Base-by-base conservation (phyloP, 2,329 filamentous ascomycete genomes). In the Dothideomycetes sp. region DNA sequence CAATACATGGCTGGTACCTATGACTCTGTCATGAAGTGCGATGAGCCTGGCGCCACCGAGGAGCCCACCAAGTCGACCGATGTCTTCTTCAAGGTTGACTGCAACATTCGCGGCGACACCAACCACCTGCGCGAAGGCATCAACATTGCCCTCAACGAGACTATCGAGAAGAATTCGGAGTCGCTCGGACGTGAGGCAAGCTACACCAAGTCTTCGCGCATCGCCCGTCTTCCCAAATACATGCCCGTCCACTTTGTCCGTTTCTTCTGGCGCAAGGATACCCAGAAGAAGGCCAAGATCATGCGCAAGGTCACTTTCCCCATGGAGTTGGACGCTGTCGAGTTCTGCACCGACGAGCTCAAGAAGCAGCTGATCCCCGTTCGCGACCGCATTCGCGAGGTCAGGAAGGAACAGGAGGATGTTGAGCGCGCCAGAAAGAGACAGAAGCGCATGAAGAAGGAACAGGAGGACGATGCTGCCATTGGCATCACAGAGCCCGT, bases 251-350 rank as follows among this genome's bases (percentile, higher is more conserved):
- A 98, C 63, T 94, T 98, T 60, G 84, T 98, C 43, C 85, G 91
- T 49, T 98, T 98, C 68, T 95, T 89, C 69, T 98, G 91, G 91
- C 89, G 94, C 58, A 79, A 82, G 33, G 86, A 94, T 51, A 87
- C 85, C 3, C 82, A 93, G 63, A 96, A 96, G 70, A 98, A 98
- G 72, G 88, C 89, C 51, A 98, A 98, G 73, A 98, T 98, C 53
- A 89, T 98, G 84, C 84, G 88, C 59, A 98, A 96, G 66, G 91
- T 98, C 43, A 89, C 86, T 0, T 98, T 98, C 59, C 89, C 89
- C 5, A 80, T 84, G 36, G 91, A 98, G 63, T 70, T 98, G 23
- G 91, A 98, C 55, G 78, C 85, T 27, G 80, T 94, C 16, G 91
- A 98, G 59, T 95, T 94, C 64, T 98, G 91, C 63, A 89, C 88